Conservation (phyloP, 345 rosid species). For the Dipteronia dyeriana region DNA sequence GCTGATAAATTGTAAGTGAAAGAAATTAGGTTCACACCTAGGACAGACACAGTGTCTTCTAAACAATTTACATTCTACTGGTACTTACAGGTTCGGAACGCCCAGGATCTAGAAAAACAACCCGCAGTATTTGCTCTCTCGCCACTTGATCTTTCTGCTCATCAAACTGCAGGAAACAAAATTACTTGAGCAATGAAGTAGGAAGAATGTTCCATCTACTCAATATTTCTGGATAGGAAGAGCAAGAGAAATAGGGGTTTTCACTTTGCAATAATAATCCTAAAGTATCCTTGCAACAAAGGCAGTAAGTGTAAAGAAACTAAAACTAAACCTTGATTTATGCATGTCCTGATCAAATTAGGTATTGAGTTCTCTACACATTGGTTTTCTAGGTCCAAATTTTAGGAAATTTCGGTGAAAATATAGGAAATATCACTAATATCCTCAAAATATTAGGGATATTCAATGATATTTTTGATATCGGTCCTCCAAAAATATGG, state of each 20-base stretch:
- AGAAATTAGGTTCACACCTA: not conserved
- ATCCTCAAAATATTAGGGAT: too few relatives aligned
- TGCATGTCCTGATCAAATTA: slow-evolving; percentile 2
- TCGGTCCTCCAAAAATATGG: too few relatives aligned
- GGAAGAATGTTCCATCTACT: not conserved
- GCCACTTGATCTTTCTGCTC: slow-evolving; percentile 89
- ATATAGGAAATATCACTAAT: too few relatives aligned
- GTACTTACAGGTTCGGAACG: slow-evolving; percentile 74
- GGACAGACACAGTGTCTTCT: not conserved
- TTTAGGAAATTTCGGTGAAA: too few relatives aligned
- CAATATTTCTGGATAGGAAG: not conserved
- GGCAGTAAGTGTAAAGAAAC: not conserved
- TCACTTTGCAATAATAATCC: not conserved
- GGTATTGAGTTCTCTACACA: not conserved
- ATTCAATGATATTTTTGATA: too few relatives aligned
- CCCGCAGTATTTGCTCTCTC: slow-evolving; percentile 79
- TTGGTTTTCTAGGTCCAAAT: too few relatives aligned
- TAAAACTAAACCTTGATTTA: not conserved
- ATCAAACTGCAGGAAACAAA: slow-evolving; percentile 64
- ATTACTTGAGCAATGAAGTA: slow-evolving; percentile 1
- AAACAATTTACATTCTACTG: not conserved
- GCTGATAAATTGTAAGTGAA: not conserved
- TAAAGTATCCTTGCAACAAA: not conserved
- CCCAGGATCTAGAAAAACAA: slow-evolving; percentile 78
- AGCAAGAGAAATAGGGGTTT: not conserved